Evolutionary conservation across 1,139 yeast genomes (phyloP), one percentile per base, ranked within the genome.

Genomic region (Diutina ranongensis): DNA sequence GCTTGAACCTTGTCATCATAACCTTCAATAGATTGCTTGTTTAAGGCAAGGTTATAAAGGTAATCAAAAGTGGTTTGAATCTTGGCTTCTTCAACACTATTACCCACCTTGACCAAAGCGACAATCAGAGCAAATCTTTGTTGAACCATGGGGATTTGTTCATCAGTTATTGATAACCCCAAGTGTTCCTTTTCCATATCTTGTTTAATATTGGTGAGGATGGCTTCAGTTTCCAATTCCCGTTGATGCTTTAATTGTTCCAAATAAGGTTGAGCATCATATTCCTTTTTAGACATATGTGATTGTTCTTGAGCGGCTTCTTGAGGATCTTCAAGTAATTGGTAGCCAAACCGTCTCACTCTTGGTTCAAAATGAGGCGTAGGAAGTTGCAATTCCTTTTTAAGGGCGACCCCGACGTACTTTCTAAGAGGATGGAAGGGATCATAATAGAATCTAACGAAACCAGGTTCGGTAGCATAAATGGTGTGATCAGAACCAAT

Each of bases 341-440:
- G 72, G 55, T 76, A 80, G 0, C 97, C 97, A 55, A 92, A 80
- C 62, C 97, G 73, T 65, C 98, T 78, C 25, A 77, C 70, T 45
- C 92, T 74, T 45, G 97, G 97, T 25, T 73, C 82, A 62, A 89
- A 89, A 61, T 92, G 97, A 9, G 94, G 86, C 10, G 87, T 79
- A 34, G 98, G 98, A 44, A 92, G 72, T 49, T 70, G 65, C 41
- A 76, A 65, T 3, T 80, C 83, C 51, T 74, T 72, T 44, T 69
- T 69, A 49, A 92, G 71, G 1, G 95, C 89, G 46, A 92, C 80
- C 38, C 98, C 98, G 48, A 88, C 87, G 58, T 85, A 85, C 60
- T 83, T 83, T 62, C 97, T 78, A 59, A 80, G 77, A 40, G 97
- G 97, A 59, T 92, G 98, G 72, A 89, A 89, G n/a, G 98, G 98